Conservation (phyloP, 306 rosid genomes). For the Morella rubra region DNA sequence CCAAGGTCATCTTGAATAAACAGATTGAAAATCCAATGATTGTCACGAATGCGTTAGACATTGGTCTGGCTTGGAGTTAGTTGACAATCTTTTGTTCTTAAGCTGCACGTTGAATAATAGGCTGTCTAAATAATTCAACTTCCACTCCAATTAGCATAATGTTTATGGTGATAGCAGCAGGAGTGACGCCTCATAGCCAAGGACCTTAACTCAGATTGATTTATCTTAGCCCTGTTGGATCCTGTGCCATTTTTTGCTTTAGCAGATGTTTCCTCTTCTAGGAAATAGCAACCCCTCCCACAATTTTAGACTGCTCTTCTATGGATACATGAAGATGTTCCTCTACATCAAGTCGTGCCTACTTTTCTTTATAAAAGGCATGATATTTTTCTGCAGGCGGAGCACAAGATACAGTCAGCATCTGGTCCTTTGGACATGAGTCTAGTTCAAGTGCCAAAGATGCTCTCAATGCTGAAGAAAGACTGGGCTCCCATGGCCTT, state of each 20-base stretch:
- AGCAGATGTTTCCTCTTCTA: background rate
- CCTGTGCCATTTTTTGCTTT: background rate
- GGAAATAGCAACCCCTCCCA: background rate
- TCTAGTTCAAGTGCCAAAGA: conserved; percentile 91
- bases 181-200: conserved; percentile 1
- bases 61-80: conserved; percentile 17
- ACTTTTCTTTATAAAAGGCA: background rate
- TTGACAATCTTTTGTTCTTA: background rate
- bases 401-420: conserved; percentile 92
- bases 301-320: background rate
- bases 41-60: background rate
- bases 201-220: conserved; percentile 2
- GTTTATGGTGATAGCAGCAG: conserved; percentile 7
- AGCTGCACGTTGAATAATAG: conserved; percentile 2
- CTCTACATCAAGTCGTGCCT: background rate
- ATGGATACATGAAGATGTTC: background rate
- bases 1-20: conserved; percentile 20
- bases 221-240: conserved; percentile 4
- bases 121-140: conserved; percentile 6
- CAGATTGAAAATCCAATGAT: background rate
- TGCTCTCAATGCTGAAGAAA: conserved; percentile 66
- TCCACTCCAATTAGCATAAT: background rate
- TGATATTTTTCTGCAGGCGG: conserved; percentile 55
- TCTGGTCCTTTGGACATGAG: conserved; percentile 78
- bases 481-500: conserved; percentile 83